These are phyloP conservation scores for Debaryomyces fabryi DNA, from an alignment of 1,139 yeast genomes.

Conservation along the genomic window DNA sequence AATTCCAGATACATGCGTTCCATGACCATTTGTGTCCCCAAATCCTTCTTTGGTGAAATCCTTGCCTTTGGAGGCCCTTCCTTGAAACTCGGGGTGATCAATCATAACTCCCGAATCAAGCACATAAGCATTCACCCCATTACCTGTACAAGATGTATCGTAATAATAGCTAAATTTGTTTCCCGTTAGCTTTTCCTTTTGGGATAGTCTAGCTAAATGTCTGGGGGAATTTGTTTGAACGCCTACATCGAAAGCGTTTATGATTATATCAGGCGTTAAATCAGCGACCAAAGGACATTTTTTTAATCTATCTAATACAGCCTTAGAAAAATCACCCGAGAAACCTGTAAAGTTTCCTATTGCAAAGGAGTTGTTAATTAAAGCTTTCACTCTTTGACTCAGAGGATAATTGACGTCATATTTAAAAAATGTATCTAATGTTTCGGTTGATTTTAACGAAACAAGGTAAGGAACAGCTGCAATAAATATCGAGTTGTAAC, in stretches of 20 bases:
- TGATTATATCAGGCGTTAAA: constrained; percentile 57
- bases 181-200: constrained; percentile 38
- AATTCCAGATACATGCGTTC: constrained; percentile 91
- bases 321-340: constrained; percentile 57
- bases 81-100: constrained; percentile 66
- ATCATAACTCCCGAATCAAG: constrained; percentile 73
- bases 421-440: constrained; percentile 43
- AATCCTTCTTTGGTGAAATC: constrained; percentile 64
- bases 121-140: constrained; percentile 71
- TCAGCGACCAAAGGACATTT: constrained; percentile 56
- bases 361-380: constrained; percentile 48
- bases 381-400: constrained; percentile 41
- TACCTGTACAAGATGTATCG: constrained; percentile 26
- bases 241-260: constrained; percentile 46
- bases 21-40: constrained; percentile 73
- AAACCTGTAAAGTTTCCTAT: constrained; percentile 70
- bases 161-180: constrained; percentile 28
- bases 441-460: constrained; percentile 28
- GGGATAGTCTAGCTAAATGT: constrained; percentile 68
- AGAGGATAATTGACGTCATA: constrained; percentile 39
- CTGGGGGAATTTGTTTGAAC: constrained; percentile 58
- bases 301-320: constrained; percentile 48
- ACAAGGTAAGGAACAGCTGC: constrained; percentile 24
- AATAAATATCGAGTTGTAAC: not conserved
- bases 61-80: constrained; percentile 58